These are phyloP conservation scores for Aspergillus asperescens DNA, from an alignment of 495 filamentous ascomycete species.

Conservation along the genomic window DNA sequence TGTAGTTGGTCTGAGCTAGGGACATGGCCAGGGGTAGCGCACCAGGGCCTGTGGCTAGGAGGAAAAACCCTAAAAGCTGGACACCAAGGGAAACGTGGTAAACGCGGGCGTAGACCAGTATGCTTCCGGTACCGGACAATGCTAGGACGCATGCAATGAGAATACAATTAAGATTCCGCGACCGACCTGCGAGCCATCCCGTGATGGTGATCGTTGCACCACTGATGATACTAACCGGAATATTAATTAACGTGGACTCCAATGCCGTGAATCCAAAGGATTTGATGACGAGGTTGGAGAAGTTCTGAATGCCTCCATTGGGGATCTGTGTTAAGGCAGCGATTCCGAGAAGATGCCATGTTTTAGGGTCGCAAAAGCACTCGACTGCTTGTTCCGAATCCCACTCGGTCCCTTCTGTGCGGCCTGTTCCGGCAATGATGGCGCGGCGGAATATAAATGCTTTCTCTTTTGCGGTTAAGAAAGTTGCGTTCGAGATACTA, in stretches of 20 bases:
- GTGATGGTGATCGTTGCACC: slow-evolving; percentile 31
- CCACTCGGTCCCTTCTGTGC: slow-evolving; percentile 53
- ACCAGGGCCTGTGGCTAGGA: slow-evolving; percentile 48
- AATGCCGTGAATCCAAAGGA: slow-evolving; percentile 41
- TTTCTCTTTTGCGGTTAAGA: slow-evolving; percentile 52
- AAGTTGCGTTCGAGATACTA: slow-evolving; percentile 54
- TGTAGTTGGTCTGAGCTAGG: slow-evolving; percentile 54
- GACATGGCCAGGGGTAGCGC: slow-evolving; percentile 54
- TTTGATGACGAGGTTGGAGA: slow-evolving; percentile 40
- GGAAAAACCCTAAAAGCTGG: slow-evolving; percentile 54
- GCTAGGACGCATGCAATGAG: slow-evolving; percentile 27
- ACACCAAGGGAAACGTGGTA: slow-evolving; percentile 47
- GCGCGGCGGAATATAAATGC: slow-evolving; percentile 48
- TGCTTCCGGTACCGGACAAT: slow-evolving; percentile 48
- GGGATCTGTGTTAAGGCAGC: slow-evolving; percentile 48
- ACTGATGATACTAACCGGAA: slow-evolving; percentile 41
- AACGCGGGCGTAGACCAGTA: slow-evolving; percentile 52
- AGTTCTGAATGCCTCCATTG: slow-evolving; percentile 43
- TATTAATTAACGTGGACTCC: slow-evolving; percentile 39
- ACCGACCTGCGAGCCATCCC: slow-evolving; percentile 36
- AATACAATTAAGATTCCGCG: slow-evolving; percentile 27
- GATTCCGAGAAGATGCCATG: slow-evolving; percentile 56
- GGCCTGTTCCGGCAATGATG: slow-evolving; percentile 36
- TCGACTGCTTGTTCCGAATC: slow-evolving; percentile 49
- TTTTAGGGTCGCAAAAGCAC: slow-evolving; percentile 51